Evolutionary conservation across 1,139 yeast species (phyloP).

Genomic region (Blastobotrys aristatus): DNA sequence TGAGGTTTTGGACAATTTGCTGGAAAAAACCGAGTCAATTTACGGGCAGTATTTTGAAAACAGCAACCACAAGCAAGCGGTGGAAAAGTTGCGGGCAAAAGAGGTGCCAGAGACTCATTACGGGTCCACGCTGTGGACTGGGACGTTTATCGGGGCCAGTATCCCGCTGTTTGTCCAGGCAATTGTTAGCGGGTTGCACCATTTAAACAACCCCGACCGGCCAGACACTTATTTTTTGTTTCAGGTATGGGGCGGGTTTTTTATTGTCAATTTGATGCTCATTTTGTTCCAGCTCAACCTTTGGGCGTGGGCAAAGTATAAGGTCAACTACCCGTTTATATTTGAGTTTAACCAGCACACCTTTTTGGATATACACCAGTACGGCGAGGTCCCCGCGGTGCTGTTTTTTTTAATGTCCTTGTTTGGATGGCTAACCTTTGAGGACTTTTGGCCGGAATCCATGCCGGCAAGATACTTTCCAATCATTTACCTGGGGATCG

Average conservation of each 20-base stretch:
- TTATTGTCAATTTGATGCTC: constrained; percentile 55
- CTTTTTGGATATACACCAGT: constrained; percentile 64
- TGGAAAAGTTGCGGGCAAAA: constrained; percentile 61
- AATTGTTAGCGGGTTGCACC: constrained; percentile 45
- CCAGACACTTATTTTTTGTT: constrained; percentile 45
- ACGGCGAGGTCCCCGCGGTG: constrained; percentile 56
- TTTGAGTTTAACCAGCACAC: constrained; percentile 79
- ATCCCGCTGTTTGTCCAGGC: constrained; percentile 57
- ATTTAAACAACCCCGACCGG: constrained; percentile 21
- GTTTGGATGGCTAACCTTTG: constrained; percentile 70
- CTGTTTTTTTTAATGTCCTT: constrained; percentile 53
- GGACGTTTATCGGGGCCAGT: constrained; percentile 65
- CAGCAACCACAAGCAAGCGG: constrained; percentile 68
- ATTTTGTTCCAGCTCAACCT: constrained; percentile 65
- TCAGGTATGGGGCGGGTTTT: constrained; percentile 92
- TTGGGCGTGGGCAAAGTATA: constrained; percentile 63
- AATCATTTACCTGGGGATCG: constrained; percentile 62
- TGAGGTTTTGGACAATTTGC: constrained; percentile 59
- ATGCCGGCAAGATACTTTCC: constrained; percentile 77
- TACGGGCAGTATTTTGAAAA: constrained; percentile 64
- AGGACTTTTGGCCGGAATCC: constrained; percentile 55
- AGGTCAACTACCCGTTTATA: constrained; percentile 85
- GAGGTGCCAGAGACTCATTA: constrained; percentile 37
- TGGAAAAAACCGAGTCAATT: constrained; percentile 59
- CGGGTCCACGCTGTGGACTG: constrained; percentile 37